Percentiles rank a stretch among this genome's conserved stretches.
These are phyloP conservation scores for Rhizopogon vesiculosus DNA, from an alignment of 768 basidiomycete genomes.

Conservation along the genomic window DNA sequence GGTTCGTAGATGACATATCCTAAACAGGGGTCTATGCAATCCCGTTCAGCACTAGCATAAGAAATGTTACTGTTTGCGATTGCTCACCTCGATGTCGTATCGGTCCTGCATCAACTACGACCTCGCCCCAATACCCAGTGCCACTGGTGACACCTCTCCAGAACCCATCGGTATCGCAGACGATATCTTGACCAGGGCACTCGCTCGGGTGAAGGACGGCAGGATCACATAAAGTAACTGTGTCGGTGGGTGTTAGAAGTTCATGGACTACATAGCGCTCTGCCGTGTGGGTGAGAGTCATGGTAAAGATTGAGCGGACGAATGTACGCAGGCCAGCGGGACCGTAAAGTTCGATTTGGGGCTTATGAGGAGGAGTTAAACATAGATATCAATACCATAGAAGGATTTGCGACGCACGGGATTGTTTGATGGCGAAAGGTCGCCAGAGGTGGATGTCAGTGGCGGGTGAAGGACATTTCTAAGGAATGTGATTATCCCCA, in stretches of 20 bases:
- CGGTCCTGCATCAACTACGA: constrained; percentile 69
- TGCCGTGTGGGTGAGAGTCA: constrained; percentile 58
- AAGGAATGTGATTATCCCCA: constrained; percentile 68
- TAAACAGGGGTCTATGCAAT: constrained; percentile 60
- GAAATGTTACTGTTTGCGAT: background rate
- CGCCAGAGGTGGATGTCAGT: constrained; percentile 12
- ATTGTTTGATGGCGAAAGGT: constrained; percentile 8
- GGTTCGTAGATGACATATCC: constrained; percentile 72
- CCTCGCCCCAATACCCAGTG: constrained; percentile 33
- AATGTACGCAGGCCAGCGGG: constrained; percentile 75
- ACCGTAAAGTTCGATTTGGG: constrained; percentile 69
- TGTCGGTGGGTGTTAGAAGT: constrained; percentile 54
- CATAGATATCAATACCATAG: background rate
- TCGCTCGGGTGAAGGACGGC: constrained; percentile 59
- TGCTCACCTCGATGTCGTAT: constrained; percentile 69
- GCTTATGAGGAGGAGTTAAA: constrained; percentile 23
- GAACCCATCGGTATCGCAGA: constrained; percentile 49
- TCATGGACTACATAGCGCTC: constrained; percentile 77
- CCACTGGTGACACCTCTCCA: constrained; percentile 55
- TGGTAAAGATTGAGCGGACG: constrained; percentile 62
- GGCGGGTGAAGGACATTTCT: constrained; percentile 53
- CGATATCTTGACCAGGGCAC: constrained; percentile 54
- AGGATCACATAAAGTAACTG: constrained; percentile 44
- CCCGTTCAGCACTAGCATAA: background rate
- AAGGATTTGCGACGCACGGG: constrained; percentile 5